A percentile compares a stretch with the other conserved stretches of the same genome.
Conservation (phyloP, 2,329 filamentous ascomycete genomes). For the Nannizziopsis arthrosporioides region DNA sequence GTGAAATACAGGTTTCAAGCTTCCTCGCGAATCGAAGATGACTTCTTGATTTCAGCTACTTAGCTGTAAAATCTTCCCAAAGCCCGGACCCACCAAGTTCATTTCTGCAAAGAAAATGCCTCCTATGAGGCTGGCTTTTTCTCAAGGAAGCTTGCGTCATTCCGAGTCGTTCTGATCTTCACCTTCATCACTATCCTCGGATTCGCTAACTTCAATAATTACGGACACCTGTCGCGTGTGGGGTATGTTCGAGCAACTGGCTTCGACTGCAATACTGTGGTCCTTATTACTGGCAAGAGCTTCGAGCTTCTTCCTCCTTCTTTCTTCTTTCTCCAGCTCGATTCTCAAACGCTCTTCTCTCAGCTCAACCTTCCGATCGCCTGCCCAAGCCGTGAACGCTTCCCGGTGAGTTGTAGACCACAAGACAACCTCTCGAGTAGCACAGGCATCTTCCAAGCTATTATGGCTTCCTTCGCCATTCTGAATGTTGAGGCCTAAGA, state of each 20-base stretch:
- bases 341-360: neutral
- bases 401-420: conserved; percentile 6
- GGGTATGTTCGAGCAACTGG: no score
- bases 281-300: neutral
- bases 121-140: neutral
- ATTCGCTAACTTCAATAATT: conserved; percentile 3
- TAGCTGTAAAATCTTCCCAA: no score
- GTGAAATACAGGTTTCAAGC: no score
- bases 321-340: neutral
- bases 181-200: neutral
- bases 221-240: neutral
- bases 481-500: conserved; percentile 31
- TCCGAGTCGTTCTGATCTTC: neutral
- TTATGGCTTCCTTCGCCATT: conserved; percentile 32
- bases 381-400: conserved; percentile 4
- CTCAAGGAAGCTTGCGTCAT: neutral
- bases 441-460: conserved; percentile 41
- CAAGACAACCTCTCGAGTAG: conserved; percentile 19
- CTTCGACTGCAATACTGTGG: no score
- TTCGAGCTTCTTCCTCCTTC: neutral
- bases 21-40: no score
- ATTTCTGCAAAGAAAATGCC: no score
- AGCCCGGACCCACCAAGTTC: no score
- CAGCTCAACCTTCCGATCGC: neutral
- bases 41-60: no score